phyloP scores from a whole-genome alignment of 2,329 filamentous ascomycete species.

The Didymella sp. region DNA sequence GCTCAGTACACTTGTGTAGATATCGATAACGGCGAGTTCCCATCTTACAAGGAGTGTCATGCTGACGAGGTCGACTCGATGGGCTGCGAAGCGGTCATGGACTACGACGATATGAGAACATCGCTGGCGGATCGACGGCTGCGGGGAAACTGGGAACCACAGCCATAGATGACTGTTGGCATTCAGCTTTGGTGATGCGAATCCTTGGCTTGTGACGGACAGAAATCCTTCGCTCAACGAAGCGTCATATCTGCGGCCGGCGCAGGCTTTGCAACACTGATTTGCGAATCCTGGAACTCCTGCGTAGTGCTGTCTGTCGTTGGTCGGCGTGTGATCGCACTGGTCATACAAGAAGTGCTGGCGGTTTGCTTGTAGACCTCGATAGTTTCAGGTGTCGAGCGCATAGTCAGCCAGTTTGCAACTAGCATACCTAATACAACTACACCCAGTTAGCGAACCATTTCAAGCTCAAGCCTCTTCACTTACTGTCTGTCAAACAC shows the following conservation, averaged over 20 bases:
- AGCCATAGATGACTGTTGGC: not conserved
- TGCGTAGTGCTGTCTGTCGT: not conserved
- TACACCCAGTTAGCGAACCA: slow-evolving; percentile 8
- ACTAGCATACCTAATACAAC: slow-evolving; percentile 30
- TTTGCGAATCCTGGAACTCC: not conserved
- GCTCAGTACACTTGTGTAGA: not conserved
- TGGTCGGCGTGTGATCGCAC: not conserved
- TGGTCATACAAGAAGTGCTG: slow-evolving; percentile 3
- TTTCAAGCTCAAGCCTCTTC: too few relatives aligned
- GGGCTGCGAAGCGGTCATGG: not conserved
- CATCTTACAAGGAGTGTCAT: not conserved
- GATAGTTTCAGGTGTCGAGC: slow-evolving; percentile 3
- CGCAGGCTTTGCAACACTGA: not conserved
- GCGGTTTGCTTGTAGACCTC: not conserved
- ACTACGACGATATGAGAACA: not conserved
- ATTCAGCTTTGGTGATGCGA: not conserved
- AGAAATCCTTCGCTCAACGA: not conserved
- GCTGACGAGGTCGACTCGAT: not conserved
- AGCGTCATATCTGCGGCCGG: not conserved
- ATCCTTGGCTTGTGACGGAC: not conserved
- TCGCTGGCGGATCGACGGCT: too few relatives aligned
- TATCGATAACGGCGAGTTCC: not conserved
- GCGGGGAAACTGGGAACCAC: too few relatives aligned
- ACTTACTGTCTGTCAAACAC: slow-evolving; percentile 50
- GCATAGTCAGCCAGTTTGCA: slow-evolving; percentile 30